phyloP scores from a whole-genome alignment of 345 rosid species.

The Erodium maritimum region DNA sequence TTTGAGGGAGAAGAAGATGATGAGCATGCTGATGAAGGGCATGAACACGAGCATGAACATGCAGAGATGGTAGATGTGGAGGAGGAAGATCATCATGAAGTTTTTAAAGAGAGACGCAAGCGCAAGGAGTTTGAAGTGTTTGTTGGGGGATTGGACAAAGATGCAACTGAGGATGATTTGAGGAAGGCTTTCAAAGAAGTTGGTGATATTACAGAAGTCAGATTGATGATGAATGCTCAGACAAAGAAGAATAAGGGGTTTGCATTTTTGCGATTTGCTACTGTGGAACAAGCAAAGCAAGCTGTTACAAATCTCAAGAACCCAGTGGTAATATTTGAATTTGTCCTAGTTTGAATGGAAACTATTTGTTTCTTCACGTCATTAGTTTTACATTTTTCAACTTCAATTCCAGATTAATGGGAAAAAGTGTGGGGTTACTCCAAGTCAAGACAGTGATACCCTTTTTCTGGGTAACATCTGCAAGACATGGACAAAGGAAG shows the following conservation, averaged over 20 bases:
- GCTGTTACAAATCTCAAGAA: conserved; percentile 70
- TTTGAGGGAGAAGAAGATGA: conserved; percentile 45
- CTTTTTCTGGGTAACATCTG: conserved; percentile 94
- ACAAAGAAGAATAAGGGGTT: conserved; percentile 93
- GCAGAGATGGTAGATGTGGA: conserved; percentile 39
- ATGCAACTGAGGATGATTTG: conserved; percentile 70
- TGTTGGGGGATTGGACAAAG: conserved; percentile 90
- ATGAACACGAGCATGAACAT: conserved; percentile 37
- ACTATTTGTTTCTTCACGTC: not conserved
- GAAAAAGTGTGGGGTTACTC: conserved; percentile 90
- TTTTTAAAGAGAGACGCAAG: conserved; percentile 78
- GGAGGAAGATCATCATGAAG: conserved; percentile 58
- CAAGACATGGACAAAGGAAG: conserved; percentile 89
- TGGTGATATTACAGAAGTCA: conserved; percentile 77
- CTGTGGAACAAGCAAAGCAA: conserved; percentile 81
- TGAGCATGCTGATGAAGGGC: conserved; percentile 38
- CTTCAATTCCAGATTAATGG: conserved; percentile 76
- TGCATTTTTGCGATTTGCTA: conserved; percentile 92
- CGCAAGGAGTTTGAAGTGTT: conserved; percentile 94
- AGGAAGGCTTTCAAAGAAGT: conserved; percentile 64
- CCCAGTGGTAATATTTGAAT: conserved; percentile 66
- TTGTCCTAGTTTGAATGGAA: conserved; percentile 20
- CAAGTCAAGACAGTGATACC: conserved; percentile 93
- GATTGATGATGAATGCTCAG: conserved; percentile 83
- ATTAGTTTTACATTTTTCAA: not conserved